Evolutionary conservation across 2,329 filamentous ascomycete genomes (phyloP).

Genomic region (Penicillium sp.): DNA sequence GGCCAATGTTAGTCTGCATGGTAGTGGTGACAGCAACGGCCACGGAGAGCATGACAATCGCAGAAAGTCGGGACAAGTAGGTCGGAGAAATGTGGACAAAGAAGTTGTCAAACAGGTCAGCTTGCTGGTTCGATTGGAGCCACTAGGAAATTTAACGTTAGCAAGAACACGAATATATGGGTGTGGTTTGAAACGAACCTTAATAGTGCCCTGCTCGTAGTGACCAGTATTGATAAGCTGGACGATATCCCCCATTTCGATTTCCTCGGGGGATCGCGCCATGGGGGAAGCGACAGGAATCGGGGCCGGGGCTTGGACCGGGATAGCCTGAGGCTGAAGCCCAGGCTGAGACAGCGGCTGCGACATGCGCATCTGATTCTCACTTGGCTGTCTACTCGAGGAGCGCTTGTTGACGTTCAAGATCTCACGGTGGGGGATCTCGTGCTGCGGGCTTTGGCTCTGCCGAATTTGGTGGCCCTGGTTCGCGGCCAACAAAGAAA

Average conservation of each 20-base stretch:
- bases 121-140: slow-evolving; percentile 60
- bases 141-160: slow-evolving; percentile 44
- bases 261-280: slow-evolving; percentile 33
- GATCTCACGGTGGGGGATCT: background rate
- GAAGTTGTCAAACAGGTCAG: slow-evolving; percentile 60
- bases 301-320: background rate
- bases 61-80: slow-evolving; percentile 55
- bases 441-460: background rate
- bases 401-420: slow-evolving; percentile 23
- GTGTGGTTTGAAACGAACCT: slow-evolving; percentile 29
- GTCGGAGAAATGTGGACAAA: slow-evolving; percentile 57
- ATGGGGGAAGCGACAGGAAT: slow-evolving; percentile 12
- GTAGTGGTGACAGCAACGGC: slow-evolving; percentile 60
- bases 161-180: background rate
- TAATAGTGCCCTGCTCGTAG: slow-evolving; percentile 47
- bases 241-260: slow-evolving; percentile 43
- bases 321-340: background rate
- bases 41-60: slow-evolving; percentile 59
- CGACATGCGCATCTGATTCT: slow-evolving; percentile 16
- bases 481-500: slow-evolving; percentile 43
- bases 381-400: slow-evolving; percentile 24
- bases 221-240: slow-evolving; percentile 39
- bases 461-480: slow-evolving; percentile 41
- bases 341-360: slow-evolving; percentile 12
- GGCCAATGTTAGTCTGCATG: slow-evolving; percentile 51